Evolutionary conservation across 2,329 filamentous ascomycete genomes (phyloP).

Genomic region (Westerdykella aurantiaca): DNA sequence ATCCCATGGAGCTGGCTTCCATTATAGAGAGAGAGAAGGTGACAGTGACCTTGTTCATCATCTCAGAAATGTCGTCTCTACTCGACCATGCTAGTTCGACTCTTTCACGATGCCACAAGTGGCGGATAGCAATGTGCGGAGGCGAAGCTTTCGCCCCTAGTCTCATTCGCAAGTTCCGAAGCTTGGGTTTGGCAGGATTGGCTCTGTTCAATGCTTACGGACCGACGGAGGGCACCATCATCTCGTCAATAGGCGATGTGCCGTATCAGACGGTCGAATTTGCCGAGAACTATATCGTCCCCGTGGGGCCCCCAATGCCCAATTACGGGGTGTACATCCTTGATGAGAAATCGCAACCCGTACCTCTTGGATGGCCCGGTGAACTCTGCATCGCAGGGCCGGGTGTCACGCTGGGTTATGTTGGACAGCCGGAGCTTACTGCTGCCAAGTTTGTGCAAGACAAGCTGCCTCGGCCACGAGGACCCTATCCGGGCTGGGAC

Average conservation of each 20-base stretch:
- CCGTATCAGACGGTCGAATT: constrained; percentile 1
- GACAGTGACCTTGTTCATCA: no score
- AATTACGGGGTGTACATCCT: constrained; percentile 33
- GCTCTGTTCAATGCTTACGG: constrained; percentile 14
- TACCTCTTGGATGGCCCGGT: constrained; percentile 40
- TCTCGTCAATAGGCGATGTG: background rate
- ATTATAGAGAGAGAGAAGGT: no score
- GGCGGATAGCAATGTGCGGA: constrained; percentile 7
- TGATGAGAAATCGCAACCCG: constrained; percentile 34
- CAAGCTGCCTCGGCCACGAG: constrained; percentile 14
- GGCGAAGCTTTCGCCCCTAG: constrained; percentile 10
- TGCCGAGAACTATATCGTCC: constrained; percentile 10
- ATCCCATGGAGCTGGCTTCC: no score
- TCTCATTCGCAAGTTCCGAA: constrained; percentile 3
- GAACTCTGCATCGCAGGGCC: constrained; percentile 41
- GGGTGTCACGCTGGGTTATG: constrained; percentile 35
- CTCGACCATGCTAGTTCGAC: no score
- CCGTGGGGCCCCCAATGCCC: constrained; percentile 2
- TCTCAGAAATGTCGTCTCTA: no score
- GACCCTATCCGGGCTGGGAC: no score
- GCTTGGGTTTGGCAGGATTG: background rate
- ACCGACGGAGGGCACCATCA: constrained; percentile 11
- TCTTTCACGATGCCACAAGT: no score
- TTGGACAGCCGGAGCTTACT: constrained; percentile 14
- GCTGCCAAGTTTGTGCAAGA: constrained; percentile 14